These are phyloP conservation scores for Bretziella fagacearum DNA, from an alignment of 2,329 filamentous ascomycete genomes.

Conservation along the genomic window DNA sequence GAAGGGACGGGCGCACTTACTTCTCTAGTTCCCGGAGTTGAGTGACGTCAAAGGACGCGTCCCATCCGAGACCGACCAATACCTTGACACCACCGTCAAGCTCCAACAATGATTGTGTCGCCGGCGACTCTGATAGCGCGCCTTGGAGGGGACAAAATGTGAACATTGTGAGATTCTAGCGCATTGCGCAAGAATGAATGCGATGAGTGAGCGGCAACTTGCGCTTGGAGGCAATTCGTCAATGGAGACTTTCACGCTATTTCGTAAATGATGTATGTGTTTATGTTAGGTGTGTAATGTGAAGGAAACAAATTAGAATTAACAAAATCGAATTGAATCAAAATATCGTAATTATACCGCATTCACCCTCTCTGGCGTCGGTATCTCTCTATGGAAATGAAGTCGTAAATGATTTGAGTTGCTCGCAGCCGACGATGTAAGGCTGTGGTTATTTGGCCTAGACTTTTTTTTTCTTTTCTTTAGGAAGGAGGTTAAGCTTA, in stretches of 20 bases:
- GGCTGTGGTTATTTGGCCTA: neutral
- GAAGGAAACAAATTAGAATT: neutral
- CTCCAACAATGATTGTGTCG: constrained; percentile 89
- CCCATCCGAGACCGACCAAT: constrained; percentile 89
- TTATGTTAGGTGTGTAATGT: no score
- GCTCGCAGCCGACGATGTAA: neutral
- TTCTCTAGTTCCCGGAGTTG: constrained; percentile 81
- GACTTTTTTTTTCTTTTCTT: neutral
- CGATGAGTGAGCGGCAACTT: neutral
- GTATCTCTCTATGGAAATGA: no score
- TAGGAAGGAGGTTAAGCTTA: neutral
- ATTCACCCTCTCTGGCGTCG: no score
- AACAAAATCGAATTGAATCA: neutral
- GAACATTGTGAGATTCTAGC: constrained; percentile 50
- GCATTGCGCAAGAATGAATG: constrained; percentile 2
- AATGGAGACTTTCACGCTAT: neutral
- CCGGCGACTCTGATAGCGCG: constrained; percentile 69
- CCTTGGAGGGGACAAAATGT: constrained; percentile 86
- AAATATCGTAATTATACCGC: neutral
- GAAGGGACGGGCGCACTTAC: constrained; percentile 27
- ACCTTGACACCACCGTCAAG: constrained; percentile 95
- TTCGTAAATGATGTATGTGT: no score
- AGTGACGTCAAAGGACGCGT: constrained; percentile 69
- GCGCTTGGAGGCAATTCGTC: neutral
- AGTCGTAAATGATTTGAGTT: neutral